Percentiles rank a stretch among this genome's conserved stretches.
Evolutionary conservation across 768 basidiomycete species (phyloP).

Genomic region (Dioszegia aurantiaca): DNA sequence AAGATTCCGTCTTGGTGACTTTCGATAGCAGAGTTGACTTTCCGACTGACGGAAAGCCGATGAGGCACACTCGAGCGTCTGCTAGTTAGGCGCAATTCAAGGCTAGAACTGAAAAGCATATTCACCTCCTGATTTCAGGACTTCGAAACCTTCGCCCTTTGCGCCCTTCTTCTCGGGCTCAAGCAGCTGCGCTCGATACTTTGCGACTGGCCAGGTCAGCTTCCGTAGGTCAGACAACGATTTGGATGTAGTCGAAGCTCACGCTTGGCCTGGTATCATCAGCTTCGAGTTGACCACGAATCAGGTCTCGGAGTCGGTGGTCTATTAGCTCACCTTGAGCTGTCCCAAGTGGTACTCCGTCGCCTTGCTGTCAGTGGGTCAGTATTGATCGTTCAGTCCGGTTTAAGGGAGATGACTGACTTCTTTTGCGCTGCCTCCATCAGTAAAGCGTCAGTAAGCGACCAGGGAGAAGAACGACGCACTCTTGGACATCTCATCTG

Average conservation of each 20-base stretch:
- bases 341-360: constrained; percentile 87
- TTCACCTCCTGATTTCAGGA: constrained; percentile 68
- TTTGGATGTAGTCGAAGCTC: too few species aligned
- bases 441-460: constrained; percentile 1
- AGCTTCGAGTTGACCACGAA: neutral
- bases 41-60: constrained; percentile 95
- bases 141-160: constrained; percentile 78
- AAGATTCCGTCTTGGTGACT: constrained; percentile 84
- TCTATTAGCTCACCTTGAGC: constrained; percentile 32
- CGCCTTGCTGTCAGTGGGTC: constrained; percentile 53
- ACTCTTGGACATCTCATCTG: constrained; percentile 98
- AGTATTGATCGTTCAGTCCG: neutral
- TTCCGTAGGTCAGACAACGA: too few species aligned
- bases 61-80: constrained; percentile 85
- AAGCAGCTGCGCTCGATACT: constrained; percentile 89
- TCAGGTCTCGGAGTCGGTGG: too few species aligned
- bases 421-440: constrained; percentile 78
- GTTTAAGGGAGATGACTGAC: constrained; percentile 59
- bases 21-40: constrained; percentile 90
- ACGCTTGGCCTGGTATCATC: constrained; percentile 34
- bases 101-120: neutral
- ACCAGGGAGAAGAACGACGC: constrained; percentile 50
- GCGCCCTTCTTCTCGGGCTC: constrained; percentile 84
- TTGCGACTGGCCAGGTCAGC: constrained; percentile 55
- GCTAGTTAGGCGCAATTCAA: neutral